A percentile compares a stretch with the other conserved stretches of the same genome.
These are phyloP conservation scores for Rhododendron simsii DNA, from an alignment of 148 eudicot species.

Conservation along the genomic window DNA sequence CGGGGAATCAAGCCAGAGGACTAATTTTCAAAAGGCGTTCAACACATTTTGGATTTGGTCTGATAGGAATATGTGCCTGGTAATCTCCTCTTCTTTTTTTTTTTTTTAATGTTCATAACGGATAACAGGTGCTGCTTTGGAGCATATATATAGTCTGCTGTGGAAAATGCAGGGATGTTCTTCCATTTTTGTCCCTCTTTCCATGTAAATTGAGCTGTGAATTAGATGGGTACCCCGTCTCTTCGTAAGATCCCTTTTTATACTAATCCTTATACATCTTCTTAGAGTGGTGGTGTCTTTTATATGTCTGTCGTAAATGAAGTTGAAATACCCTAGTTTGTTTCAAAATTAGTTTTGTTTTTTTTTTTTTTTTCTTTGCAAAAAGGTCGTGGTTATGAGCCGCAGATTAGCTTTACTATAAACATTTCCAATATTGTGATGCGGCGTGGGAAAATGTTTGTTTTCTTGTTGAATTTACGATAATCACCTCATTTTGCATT, in stretches of 20 bases:
- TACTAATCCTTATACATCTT: neutral
- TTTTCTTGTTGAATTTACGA: neutral
- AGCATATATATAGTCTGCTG: neutral
- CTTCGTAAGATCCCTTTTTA: neutral
- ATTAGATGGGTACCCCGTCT: slow-evolving; percentile 11
- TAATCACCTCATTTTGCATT: neutral
- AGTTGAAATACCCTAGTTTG: neutral
- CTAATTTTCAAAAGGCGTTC: neutral
- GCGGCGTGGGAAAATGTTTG: neutral
- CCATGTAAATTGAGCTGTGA: slow-evolving; percentile 30
- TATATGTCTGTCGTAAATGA: neutral
- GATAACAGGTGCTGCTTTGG: slow-evolving; percentile 28
- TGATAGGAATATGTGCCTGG: slow-evolving; percentile 17
- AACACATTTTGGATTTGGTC: slow-evolving; percentile 3
- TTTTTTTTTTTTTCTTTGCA: neutral
- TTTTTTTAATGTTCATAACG: slow-evolving; percentile 17
- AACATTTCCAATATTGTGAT: neutral
- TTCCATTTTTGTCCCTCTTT: neutral
- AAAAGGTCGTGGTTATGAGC: neutral
- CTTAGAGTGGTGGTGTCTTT: neutral
- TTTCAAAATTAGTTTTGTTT: neutral
- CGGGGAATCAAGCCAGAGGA: neutral
- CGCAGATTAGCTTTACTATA: neutral
- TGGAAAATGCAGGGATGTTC: slow-evolving; percentile 16
- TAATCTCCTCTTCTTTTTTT: slow-evolving; percentile 4